Evolutionary conservation across 1,139 yeast species (phyloP).

Genomic region (Blastobotrys aristatus): DNA sequence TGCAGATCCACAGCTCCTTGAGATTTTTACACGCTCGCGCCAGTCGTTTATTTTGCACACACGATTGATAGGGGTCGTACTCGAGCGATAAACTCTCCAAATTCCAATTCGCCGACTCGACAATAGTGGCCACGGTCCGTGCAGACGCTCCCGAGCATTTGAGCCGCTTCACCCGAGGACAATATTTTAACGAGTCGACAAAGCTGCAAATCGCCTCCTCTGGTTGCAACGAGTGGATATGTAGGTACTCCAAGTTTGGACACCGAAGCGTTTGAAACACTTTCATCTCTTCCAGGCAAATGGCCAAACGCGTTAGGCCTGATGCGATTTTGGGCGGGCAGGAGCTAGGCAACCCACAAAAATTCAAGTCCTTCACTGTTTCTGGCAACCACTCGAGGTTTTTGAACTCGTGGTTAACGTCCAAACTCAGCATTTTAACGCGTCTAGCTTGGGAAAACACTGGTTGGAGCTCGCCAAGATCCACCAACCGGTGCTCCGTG

Average conservation of each 20-base stretch:
- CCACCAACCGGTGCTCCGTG: conserved; percentile 14
- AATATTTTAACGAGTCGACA: conserved; percentile 6
- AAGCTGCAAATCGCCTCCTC: conserved; percentile 7
- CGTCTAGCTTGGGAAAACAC: conserved; percentile 5
- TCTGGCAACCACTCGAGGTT: conserved; percentile 13
- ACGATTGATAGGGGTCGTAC: conserved; percentile 11
- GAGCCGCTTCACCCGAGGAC: conserved; percentile 13
- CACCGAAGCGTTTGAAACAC: conserved; percentile 12
- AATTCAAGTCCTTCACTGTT: conserved; percentile 11
- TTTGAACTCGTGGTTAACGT: conserved; percentile 13
- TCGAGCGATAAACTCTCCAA: conserved; percentile 10
- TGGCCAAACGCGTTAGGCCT: conserved; percentile 10
- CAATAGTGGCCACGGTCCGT: conserved; percentile 7
- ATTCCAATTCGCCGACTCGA: conserved; percentile 11
- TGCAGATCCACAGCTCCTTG: conserved; percentile 13
- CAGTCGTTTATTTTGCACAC: conserved; percentile 1
- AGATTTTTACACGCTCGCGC: conserved; percentile 6
- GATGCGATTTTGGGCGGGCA: conserved; percentile 10
- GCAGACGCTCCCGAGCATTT: conserved; percentile 13
- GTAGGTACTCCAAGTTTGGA: conserved; percentile 12
- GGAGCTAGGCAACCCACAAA: conserved; percentile 13
- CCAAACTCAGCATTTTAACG: conserved; percentile 11
- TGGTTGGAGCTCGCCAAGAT: conserved; percentile 10
- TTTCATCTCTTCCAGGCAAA: conserved; percentile 14
- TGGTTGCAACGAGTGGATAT: conserved; percentile 12